Base-by-base conservation (phyloP, 169 alveolate genomes). In the Plasmodium malariae region DNA sequence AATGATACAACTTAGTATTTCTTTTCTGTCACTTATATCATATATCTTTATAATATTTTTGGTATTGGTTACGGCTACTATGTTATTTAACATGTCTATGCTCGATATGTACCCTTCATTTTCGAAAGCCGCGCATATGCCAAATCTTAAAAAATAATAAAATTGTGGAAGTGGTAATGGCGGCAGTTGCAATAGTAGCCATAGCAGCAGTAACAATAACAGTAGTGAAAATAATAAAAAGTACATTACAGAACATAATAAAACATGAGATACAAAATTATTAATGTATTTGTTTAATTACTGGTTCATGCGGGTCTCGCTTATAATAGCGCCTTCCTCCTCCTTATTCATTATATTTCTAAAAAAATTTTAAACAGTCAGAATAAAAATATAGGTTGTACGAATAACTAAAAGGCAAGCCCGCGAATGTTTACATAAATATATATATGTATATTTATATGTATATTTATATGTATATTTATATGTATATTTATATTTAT, bases 71-170 rank as follows among this genome's bases (percentile, higher is more conserved):
- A 76, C 62, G 1, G 78, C 89, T 21, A 76, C 45, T 36, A 76
- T 60, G 54, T 76, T 76, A 54, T 76, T 76, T 32, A 76, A 21
- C 19, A 76, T 3, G 32, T 76, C 89, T 62, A 76, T 62, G 67
- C 89, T 76, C 34, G 89, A 40, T 28, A 76, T 76, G 54, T 76
- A 62, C 45, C 89, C 89, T 55, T 76, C 88, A 62, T 60, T 60
- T 48, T 62, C 34, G 51, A 76, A 76, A 49, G 73, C 57, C 7
- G 88, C 76, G 51, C 48, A 62, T 65, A 76, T 62, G 14, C 62
- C 88, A 45, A 76, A 60, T 19, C 88, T 76, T 60, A 3, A 69
- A 68, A 69, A 24, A 24, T 24, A 45, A 30, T 12, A 26, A 24
- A 69, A 28, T 9, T 30, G 21, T 14, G 32, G 17, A 36, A 34